Conservation (phyloP, 2,329 filamentous ascomycete species). For the Fusarium vanettenii region DNA sequence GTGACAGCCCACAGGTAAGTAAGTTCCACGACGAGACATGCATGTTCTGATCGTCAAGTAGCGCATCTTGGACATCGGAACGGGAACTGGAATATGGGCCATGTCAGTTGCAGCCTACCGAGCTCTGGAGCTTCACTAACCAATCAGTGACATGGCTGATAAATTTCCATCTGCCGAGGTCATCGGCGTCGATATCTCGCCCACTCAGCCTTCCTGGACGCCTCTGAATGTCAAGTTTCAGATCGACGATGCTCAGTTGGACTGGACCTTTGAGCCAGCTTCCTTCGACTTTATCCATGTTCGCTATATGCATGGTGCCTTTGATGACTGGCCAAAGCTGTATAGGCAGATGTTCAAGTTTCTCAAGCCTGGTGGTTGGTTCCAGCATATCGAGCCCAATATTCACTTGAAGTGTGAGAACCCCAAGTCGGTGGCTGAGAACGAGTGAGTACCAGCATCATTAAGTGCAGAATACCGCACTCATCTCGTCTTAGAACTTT, state of each 20-base stretch:
- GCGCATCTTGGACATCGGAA: constrained; percentile 22
- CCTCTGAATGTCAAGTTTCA: not conserved
- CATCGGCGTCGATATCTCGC: constrained; percentile 19
- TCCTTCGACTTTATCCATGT: constrained; percentile 31
- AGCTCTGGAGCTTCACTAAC: not conserved
- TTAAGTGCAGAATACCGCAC: not conserved
- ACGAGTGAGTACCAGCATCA: constrained; percentile 15
- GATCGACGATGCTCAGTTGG: not conserved
- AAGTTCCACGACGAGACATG: rapidly evolving
- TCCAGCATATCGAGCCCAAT: constrained; percentile 27
- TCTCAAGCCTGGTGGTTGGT: constrained; percentile 31
- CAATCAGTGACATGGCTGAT: constrained; percentile 16
- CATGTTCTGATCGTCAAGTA: not conserved
- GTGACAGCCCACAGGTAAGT: constrained; percentile 15
- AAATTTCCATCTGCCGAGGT: constrained; percentile 25
- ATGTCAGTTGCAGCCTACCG: not conserved
- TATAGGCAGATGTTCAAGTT: constrained; percentile 24
- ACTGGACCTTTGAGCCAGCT: constrained; percentile 3
- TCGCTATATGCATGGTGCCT: constrained; percentile 30
- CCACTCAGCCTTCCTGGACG: not conserved
- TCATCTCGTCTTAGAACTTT: constrained; percentile 7
- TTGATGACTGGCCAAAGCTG: constrained; percentile 23
- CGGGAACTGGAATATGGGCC: constrained; percentile 25
- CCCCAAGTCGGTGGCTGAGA: constrained; percentile 10
- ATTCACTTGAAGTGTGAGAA: constrained; percentile 29